Base-by-base conservation (phyloP, 2,329 filamentous ascomycete species). In the Colletotrichum graminicola region DNA sequence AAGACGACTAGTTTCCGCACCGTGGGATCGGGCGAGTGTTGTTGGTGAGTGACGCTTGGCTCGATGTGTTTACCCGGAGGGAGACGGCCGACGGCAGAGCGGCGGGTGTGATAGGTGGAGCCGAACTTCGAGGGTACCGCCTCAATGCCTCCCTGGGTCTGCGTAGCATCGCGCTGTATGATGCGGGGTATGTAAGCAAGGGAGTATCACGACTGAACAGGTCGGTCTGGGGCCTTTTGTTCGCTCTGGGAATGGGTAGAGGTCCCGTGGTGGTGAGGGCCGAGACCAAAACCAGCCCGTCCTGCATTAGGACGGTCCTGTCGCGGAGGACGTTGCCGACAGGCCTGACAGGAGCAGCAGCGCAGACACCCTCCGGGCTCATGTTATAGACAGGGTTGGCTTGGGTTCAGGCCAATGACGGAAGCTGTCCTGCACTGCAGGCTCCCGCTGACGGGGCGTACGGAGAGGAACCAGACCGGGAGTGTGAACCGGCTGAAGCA, bases 11-110 rank as follows among this genome's bases (percentile, higher is more conserved):
- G 57, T 59, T 71, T 59, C 65, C 65, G 59, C 67, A 57, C 39
- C 36, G 45, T 63, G 43, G 52, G 65, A 63, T 71, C 52, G 57
- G 45, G 51, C 52, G 57, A 63, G 56, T 21, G 41, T 52, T 71
- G 7, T 32, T 67, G 36, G 51, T 52, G 45, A 16, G 34, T 36
- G 52, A 62, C 68, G 65, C 68, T 71, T 71, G 45, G 52, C 68
- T 71, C 68, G n/a, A 71, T 71, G 59, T 29, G 68, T 68, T 23
- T 49, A 39, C 41, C 61, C 68, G 68, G 68, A 71, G 54, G 68
- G 43, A 71, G 64, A 63, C 57, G 68, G 65, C 68, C 68, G 68
- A 71, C 64, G 59, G 54, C 65, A 68, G 64, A 63, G 57, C 45
- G 49, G 52, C 59, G 26, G 47, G 52, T 18, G 52, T 68, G 68